Evolutionary conservation across 2,329 filamentous ascomycete genomes (phyloP).

Genomic region (Talaromyces sp.): DNA sequence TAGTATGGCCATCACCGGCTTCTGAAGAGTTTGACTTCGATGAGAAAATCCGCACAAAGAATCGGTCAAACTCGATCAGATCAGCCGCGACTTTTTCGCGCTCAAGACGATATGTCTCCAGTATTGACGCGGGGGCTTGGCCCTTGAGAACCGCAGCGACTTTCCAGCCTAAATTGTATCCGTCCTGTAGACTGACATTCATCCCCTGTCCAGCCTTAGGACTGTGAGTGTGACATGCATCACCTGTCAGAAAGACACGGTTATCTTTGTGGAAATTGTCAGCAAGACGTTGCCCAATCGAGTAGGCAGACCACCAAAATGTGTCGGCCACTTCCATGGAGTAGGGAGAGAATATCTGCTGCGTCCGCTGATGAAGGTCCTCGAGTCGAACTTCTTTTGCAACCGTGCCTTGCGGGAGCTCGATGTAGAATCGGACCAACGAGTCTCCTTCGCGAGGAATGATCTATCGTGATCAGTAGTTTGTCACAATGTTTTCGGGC

Average conservation of each 20-base stretch:
- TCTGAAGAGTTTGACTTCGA: conserved; percentile 48
- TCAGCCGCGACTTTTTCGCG: conserved; percentile 26
- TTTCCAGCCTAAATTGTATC: conserved; percentile 33
- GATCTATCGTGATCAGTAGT: conserved; percentile 21
- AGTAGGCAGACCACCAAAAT: conserved; percentile 64
- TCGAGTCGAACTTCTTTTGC: conserved; percentile 53
- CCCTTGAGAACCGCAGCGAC: conserved; percentile 23
- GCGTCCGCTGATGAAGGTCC: conserved; percentile 57
- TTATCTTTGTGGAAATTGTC: conserved; percentile 51
- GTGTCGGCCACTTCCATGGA: conserved; percentile 59
- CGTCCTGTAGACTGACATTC: conserved; percentile 33
- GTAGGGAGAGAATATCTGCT: conserved; percentile 63
- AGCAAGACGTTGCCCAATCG: conserved; percentile 62
- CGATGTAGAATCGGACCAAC: conserved; percentile 61
- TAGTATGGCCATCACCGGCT: conserved; percentile 42
- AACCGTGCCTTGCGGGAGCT: conserved; percentile 49
- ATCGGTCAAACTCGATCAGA: conserved; percentile 33
- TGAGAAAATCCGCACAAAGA: conserved; percentile 51
- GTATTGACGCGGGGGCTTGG: conserved; percentile 18
- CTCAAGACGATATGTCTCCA: conserved; percentile 26
- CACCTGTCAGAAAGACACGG: conserved; percentile 65
- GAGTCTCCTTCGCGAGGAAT: conserved; percentile 52
- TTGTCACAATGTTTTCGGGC: conserved; percentile 44
- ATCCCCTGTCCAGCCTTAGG: conserved; percentile 29
- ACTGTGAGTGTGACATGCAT: conserved; percentile 41